Base-by-base conservation (phyloP, 1,284 basidiomycete species). In the Volvariella surrecta region DNA sequence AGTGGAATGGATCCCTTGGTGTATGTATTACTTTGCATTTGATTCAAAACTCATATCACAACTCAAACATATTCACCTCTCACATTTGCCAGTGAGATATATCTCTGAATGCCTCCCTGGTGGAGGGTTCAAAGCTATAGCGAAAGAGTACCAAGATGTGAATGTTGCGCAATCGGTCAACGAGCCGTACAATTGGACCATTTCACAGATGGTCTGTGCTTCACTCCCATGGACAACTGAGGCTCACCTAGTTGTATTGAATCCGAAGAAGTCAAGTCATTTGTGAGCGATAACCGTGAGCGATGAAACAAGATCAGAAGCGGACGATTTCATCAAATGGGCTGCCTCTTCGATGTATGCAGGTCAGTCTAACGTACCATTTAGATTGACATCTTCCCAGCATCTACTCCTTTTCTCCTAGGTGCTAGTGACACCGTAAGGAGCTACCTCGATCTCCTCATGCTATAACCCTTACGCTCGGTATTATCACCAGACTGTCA, bases 91-190 rank as follows among this genome's bases (percentile, higher is more conserved):
- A 28, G 37, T 55, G 21, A 52, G 50, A 21, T 43, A 50, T 34
- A 40, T 57, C 7, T 54, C 54, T 6, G 43, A 47, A 2, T 56
- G 53, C 52, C 48, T 54, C 38, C 55, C 54, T 6, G 55, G 55
- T 1, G 47, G 46, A 11, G 45, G 30, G n/a, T 51, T 42, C 35
- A 50, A 50, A 30, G 39, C 35, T 19, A 37, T 40, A 13, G 40
- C 37, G n/a, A 16, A 4, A 17, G n/a, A 20, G 15, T n/a, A 35
- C 22, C 32, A 18, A 9, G 48, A 40, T 1, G 62, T 16, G 4
- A 15, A 34, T 37, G 15, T 19, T 10, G n/a, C 3, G 11, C 4
- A 30, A 21, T 4, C 41, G 20, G 13, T 15, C 10, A 4, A n/a
- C 8, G 19, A 39, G 13, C 37, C 48, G n/a, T 49, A 13, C 21